phyloP scores from a whole-genome alignment of 768 basidiomycete species.

The Suillus fuscotomentosus region DNA sequence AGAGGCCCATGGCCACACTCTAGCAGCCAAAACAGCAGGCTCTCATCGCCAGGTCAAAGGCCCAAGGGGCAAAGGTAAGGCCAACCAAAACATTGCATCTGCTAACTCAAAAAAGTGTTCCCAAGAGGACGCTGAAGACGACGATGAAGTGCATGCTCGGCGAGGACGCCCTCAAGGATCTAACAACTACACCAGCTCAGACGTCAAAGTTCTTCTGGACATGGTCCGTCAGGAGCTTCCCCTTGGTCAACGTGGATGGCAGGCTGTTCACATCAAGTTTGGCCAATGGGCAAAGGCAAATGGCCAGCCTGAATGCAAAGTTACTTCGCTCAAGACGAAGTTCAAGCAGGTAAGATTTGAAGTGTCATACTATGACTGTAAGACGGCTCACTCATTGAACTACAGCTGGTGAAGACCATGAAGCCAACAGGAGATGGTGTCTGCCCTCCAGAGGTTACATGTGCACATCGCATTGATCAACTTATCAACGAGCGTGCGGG shows the following conservation, averaged over 20 bases:
- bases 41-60: too few species aligned
- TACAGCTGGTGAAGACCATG: constrained; percentile 18
- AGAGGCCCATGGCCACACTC: too few species aligned
- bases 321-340: constrained; percentile 17
- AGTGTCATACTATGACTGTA: not conserved
- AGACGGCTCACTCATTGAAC: not conserved
- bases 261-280: not conserved
- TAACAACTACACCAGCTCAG: not conserved
- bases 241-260: constrained; percentile 3
- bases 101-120: too few species aligned
- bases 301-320: not conserved
- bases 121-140: too few species aligned
- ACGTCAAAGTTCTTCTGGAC: not conserved
- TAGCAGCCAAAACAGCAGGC: too few species aligned
- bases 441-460: constrained; percentile 19
- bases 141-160: too few species aligned
- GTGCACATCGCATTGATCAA: constrained; percentile 25
- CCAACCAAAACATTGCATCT: too few species aligned
- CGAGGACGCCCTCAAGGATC: not conserved
- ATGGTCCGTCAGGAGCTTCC: constrained; percentile 1
- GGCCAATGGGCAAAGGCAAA: constrained; percentile 1
- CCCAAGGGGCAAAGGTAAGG: too few species aligned
- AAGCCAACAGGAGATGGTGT: constrained; percentile 26
- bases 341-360: constrained; percentile 20
- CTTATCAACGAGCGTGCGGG: constrained; percentile 23